A percentile compares a stretch with the other conserved stretches of the same genome.
phyloP scores from a whole-genome alignment of 176 grass and related monocot genomes.

The Juncus effusus region DNA sequence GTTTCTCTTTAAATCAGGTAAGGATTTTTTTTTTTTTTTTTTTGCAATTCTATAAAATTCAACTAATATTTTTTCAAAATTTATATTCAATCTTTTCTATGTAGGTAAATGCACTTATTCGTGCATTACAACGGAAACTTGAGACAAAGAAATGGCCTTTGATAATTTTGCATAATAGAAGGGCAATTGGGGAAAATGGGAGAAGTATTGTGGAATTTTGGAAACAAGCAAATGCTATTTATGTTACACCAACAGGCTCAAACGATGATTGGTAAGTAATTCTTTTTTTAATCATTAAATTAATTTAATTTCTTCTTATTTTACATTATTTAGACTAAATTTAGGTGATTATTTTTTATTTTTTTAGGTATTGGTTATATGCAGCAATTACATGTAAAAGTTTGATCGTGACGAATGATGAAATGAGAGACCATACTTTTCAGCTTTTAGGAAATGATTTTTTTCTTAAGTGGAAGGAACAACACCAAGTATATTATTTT shows the following conservation, averaged over 20 bases:
- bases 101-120: too few species aligned
- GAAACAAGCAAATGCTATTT: conserved; percentile 39
- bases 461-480: conserved; percentile 75
- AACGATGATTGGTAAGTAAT: conserved; percentile 71
- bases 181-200: too few species aligned
- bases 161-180: too few species aligned
- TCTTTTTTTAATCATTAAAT: conserved; percentile 12
- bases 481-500: conserved; percentile 50
- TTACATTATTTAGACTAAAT: neutral
- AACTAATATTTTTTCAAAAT: too few species aligned
- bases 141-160: too few species aligned
- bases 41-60: too few species aligned
- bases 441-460: conserved; percentile 59
- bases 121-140: too few species aligned
- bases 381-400: conserved; percentile 78
- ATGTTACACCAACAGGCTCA: conserved; percentile 65
- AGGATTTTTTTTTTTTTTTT: too few species aligned
- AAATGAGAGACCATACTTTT: conserved; percentile 82
- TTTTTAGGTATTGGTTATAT: neutral
- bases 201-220: too few species aligned
- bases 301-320: conserved; percentile 16
- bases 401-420: conserved; percentile 74
- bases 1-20: too few species aligned
- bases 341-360: neutral
- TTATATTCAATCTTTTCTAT: too few species aligned